Evolutionary conservation across 2,329 filamentous ascomycete genomes (phyloP).

Genomic region (Xylaria sp.): DNA sequence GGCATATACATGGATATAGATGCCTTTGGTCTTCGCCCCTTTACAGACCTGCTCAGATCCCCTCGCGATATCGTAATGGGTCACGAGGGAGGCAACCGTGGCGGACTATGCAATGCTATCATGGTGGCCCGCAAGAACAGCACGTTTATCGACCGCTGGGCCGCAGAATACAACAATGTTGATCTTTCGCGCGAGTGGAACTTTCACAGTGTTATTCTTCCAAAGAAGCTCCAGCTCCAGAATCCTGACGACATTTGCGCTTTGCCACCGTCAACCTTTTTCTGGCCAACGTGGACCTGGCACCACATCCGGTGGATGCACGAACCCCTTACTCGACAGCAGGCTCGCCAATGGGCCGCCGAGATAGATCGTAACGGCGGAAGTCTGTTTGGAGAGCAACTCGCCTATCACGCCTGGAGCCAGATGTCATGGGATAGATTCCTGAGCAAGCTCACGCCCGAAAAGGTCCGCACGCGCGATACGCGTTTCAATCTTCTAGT

Average conservation of each 20-base stretch:
- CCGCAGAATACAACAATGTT: slow-evolving; percentile 50
- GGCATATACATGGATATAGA: slow-evolving; percentile 54
- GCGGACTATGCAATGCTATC: slow-evolving; percentile 54
- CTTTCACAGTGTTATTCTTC: slow-evolving; percentile 53
- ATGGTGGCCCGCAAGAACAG: slow-evolving; percentile 52
- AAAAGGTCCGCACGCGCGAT: slow-evolving; percentile 48
- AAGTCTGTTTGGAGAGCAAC: slow-evolving; percentile 51
- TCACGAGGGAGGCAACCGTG: slow-evolving; percentile 54
- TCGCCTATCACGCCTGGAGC: slow-evolving; percentile 55
- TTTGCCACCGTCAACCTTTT: slow-evolving; percentile 52
- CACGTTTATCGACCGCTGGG: slow-evolving; percentile 52
- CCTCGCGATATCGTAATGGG: slow-evolving; percentile 50
- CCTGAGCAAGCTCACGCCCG: slow-evolving; percentile 50
- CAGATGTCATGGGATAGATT: slow-evolving; percentile 53
- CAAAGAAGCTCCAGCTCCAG: slow-evolving; percentile 47
- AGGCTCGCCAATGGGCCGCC: slow-evolving; percentile 48
- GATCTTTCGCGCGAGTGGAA: slow-evolving; percentile 53
- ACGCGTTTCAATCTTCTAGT: slow-evolving; percentile 55
- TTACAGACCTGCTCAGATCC: slow-evolving; percentile 47
- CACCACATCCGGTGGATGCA: slow-evolving; percentile 55
- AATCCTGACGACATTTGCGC: slow-evolving; percentile 51
- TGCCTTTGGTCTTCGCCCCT: slow-evolving; percentile 51
- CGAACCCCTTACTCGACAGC: slow-evolving; percentile 45
- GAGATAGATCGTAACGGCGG: slow-evolving; percentile 50
- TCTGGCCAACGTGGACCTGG: slow-evolving; percentile 57